Conservation (phyloP, 495 filamentous ascomycete species). For the Aspergillus campestris region DNA sequence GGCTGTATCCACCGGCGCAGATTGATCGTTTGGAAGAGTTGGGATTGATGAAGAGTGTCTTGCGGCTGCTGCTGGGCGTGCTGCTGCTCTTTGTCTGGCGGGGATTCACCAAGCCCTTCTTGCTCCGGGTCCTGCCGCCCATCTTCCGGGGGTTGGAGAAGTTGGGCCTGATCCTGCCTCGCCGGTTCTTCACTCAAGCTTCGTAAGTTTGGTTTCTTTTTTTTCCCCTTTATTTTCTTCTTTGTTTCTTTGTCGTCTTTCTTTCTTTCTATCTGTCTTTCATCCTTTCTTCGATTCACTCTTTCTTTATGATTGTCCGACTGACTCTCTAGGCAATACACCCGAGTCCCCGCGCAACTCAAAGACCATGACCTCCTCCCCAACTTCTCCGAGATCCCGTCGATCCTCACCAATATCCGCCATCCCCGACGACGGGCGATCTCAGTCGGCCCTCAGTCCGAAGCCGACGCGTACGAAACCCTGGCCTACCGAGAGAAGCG, state of each 20-base stretch:
- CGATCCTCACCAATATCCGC: constrained; percentile 66
- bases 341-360: constrained; percentile 65
- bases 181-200: constrained; percentile 82
- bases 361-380: constrained; percentile 84
- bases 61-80: constrained; percentile 71
- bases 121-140: constrained; percentile 71
- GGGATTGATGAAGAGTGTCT: constrained; percentile 50
- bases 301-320: not conserved
- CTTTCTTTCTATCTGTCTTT: too few relatives aligned
- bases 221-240: too few relatives aligned
- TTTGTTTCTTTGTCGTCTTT: too few relatives aligned
- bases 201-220: constrained; percentile 42
- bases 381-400: constrained; percentile 72
- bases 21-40: constrained; percentile 55
- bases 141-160: constrained; percentile 80
- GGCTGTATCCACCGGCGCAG: constrained; percentile 51
- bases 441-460: constrained; percentile 88
- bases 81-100: constrained; percentile 81
- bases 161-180: constrained; percentile 65
- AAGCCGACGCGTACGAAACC: constrained; percentile 92
- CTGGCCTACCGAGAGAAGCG: constrained; percentile 83
- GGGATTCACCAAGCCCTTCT: constrained; percentile 71
- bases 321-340: constrained; percentile 56
- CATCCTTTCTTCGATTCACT: too few relatives aligned
- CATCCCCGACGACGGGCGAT: constrained; percentile 74